These are phyloP conservation scores for Auricularia sp. DNA, from an alignment of 768 basidiomycete genomes.

Conservation along the genomic window DNA sequence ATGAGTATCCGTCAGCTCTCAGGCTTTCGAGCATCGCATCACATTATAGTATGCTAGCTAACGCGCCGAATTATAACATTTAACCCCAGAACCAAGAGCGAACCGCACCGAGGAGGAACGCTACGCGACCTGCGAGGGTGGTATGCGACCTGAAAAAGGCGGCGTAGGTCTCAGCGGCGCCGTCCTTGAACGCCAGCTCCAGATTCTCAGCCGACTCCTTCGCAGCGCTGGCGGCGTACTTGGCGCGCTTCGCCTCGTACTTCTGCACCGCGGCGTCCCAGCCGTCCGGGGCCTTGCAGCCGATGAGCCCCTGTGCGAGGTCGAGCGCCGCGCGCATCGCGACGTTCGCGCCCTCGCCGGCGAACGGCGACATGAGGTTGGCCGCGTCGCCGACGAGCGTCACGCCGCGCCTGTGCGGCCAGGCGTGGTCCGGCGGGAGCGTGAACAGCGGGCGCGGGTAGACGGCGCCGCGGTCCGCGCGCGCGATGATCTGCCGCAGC, in stretches of 20 bases:
- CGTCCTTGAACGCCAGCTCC: background rate
- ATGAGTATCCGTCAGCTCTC: too few species aligned
- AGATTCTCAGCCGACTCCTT: background rate
- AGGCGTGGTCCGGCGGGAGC: constrained; percentile 8
- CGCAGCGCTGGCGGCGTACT: background rate
- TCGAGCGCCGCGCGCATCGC: constrained; percentile 21
- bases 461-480: background rate
- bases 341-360: constrained; percentile 28
- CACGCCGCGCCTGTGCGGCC: constrained; percentile 8
- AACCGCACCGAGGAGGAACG: too few species aligned
- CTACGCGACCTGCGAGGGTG: too few species aligned
- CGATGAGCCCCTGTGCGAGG: constrained; percentile 7
- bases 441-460: constrained; percentile 4
- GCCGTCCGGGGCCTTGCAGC: background rate
- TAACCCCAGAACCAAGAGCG: too few species aligned
- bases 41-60: too few species aligned
- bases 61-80: too few species aligned
- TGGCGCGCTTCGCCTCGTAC: background rate
- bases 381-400: constrained; percentile 27
- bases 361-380: constrained; percentile 28
- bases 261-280: background rate
- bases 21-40: too few species aligned
- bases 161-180: background rate
- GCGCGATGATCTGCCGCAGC: background rate
- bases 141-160: background rate